A percentile compares a stretch with the other conserved stretches of the same genome.
These are phyloP conservation scores for Penicillium sp. DNA, from an alignment of 2,329 filamentous ascomycete species.

Conservation along the genomic window DNA sequence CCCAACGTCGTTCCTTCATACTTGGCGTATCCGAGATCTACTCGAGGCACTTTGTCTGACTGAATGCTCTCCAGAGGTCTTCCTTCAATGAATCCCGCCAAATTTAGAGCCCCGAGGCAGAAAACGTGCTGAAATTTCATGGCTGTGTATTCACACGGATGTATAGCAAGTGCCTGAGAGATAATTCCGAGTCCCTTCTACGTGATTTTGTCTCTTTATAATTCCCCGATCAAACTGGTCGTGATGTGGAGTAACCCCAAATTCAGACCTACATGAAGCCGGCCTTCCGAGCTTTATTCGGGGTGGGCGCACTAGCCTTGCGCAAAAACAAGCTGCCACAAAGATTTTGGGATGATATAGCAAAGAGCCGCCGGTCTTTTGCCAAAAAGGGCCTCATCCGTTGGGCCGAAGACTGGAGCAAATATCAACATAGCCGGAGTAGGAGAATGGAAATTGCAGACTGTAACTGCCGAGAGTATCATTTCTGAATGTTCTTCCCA, in stretches of 20 bases:
- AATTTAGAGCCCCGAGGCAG: not conserved
- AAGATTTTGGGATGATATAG: no score
- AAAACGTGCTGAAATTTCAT: not conserved
- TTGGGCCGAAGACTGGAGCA: not conserved
- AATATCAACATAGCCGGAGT: no score
- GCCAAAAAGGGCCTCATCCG: not conserved
- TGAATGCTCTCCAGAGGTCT: not conserved
- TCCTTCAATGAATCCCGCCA: not conserved
- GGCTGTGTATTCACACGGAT: not conserved
- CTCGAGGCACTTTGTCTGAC: constrained; percentile 19
- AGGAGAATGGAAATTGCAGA: no score
- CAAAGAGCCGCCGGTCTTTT: not conserved
- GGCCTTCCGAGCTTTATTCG: not conserved
- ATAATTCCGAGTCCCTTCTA: not conserved
- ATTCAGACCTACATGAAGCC: not conserved
- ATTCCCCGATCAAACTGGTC: not conserved
- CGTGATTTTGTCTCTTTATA: not conserved
- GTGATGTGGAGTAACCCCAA: not conserved
- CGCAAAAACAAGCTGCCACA: not conserved
- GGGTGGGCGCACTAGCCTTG: not conserved
- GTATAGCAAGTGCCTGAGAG: not conserved
- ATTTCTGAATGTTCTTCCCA: no score
- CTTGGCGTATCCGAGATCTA: constrained; percentile 60
- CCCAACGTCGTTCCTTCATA: constrained; percentile 53
- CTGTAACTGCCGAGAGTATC: no score